A percentile compares a stretch with the other conserved stretches of the same genome.
phyloP scores from a whole-genome alignment of 768 basidiomycete species.

The Ephemerocybe angulata region DNA sequence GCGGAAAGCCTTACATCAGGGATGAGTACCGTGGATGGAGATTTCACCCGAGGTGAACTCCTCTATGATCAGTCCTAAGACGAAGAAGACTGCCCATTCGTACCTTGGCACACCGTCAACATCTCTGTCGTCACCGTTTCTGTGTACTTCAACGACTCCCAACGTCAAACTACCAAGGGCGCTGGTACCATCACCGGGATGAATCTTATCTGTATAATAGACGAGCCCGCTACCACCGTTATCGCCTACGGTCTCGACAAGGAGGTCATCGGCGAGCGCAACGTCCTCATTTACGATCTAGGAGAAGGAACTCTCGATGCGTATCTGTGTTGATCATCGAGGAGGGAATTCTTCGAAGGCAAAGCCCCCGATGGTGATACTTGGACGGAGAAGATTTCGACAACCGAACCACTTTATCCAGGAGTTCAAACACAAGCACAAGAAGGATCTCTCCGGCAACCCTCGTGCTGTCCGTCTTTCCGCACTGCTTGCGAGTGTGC shows the following conservation, averaged over 20 bases:
- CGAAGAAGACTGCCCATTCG: conserved; percentile 97
- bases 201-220: conserved; percentile 97
- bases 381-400: conserved; percentile 99
- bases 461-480: conserved; percentile 95
- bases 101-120: conserved; percentile 82
- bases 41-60: conserved; percentile 95
- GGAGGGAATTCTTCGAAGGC: conserved; percentile 97
- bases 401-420: conserved; percentile 94
- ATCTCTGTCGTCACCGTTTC: conserved; percentile 97
- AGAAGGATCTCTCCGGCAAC: conserved; percentile 92
- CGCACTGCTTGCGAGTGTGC: conserved; percentile 98
- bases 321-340: conserved; percentile 91
- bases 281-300: conserved; percentile 67
- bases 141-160: conserved; percentile 99
- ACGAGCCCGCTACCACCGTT: conserved; percentile 97
- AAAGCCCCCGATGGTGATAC: conserved; percentile 98
- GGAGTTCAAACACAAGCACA: conserved; percentile 97
- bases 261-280: background rate
- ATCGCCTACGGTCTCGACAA: conserved; percentile 67
- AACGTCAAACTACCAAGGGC: conserved; percentile 97
- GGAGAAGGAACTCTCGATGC: conserved; percentile 99
- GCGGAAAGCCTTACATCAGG: conserved; percentile 82
- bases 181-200: conserved; percentile 92
- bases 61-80: conserved; percentile 94
- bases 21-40: conserved; percentile 92